Evolutionary conservation across 495 filamentous ascomycete genomes (phyloP).

Genomic region (Apiosordaria backusii): DNA sequence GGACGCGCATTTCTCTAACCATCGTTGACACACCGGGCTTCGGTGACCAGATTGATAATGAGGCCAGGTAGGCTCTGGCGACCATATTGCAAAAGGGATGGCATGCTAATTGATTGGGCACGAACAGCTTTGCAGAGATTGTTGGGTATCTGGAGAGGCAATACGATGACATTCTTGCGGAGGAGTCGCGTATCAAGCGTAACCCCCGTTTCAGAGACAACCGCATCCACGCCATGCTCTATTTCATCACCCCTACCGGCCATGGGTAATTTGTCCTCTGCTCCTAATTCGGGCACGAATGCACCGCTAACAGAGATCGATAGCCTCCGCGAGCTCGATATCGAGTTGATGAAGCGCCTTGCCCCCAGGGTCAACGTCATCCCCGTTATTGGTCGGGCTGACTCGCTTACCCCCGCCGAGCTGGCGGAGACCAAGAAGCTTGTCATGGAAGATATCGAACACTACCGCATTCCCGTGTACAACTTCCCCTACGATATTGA

Average conservation of each 20-base stretch:
- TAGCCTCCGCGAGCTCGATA: slow-evolving; percentile 95
- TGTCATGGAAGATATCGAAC: slow-evolving; percentile 99
- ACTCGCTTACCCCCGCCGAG: slow-evolving; percentile 93
- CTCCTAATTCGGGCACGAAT: not conserved
- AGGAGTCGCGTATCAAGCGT: slow-evolving; percentile 99
- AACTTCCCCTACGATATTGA: slow-evolving; percentile 99
- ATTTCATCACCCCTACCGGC: slow-evolving; percentile 98
- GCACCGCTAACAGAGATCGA: slow-evolving; percentile 24
- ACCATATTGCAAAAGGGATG: slow-evolving; percentile 65
- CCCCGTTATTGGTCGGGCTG: slow-evolving; percentile 96
- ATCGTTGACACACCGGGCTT: slow-evolving; percentile 99
- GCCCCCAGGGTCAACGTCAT: slow-evolving; percentile 98
- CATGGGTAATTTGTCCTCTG: slow-evolving; percentile 63
- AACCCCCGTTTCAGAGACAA: slow-evolving; percentile 99
- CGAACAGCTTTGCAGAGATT: slow-evolving; percentile 84
- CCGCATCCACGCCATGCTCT: slow-evolving; percentile 93
- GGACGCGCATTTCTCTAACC: slow-evolving; percentile 94
- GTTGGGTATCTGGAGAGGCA: slow-evolving; percentile 96
- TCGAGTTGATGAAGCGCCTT: slow-evolving; percentile 98
- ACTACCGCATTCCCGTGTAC: slow-evolving; percentile 99
- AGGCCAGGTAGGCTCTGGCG: slow-evolving; percentile 69
- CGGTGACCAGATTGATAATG: slow-evolving; percentile 98
- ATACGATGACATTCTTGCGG: slow-evolving; percentile 98
- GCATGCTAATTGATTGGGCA: slow-evolving; percentile 47
- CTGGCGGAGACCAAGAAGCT: slow-evolving; percentile 98